These are phyloP conservation scores for Puccinia novopanici DNA, from an alignment of 1,284 basidiomycete species.

Conservation along the genomic window DNA sequence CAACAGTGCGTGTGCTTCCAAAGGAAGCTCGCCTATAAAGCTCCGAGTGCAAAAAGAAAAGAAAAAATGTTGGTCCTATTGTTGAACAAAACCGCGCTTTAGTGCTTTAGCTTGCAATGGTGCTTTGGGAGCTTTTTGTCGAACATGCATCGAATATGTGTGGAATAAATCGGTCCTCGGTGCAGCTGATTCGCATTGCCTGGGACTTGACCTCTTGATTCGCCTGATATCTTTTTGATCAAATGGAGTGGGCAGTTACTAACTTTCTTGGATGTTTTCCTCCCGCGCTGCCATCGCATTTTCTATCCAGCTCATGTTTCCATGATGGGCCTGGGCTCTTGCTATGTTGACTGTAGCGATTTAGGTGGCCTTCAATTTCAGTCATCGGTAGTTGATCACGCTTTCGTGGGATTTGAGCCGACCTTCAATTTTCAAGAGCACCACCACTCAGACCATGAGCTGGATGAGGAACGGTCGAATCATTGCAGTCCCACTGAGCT, in stretches of 20 bases:
- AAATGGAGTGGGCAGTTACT: not conserved
- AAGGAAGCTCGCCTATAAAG: not conserved
- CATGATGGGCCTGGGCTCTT: conserved; percentile 23
- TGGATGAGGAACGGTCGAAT: conserved; percentile 34
- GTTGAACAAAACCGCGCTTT: not conserved
- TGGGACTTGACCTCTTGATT: not conserved
- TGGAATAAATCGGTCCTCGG: not conserved
- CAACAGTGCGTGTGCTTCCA: not conserved
- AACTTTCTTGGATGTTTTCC: not conserved
- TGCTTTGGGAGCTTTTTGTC: no score
- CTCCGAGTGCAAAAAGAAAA: not conserved
- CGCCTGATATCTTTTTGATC: not conserved
- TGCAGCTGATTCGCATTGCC: not conserved
- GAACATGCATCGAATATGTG: not conserved
- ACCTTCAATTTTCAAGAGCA: conserved; percentile 34
- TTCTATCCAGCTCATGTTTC: conserved; percentile 15
- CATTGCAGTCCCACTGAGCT: conserved; percentile 9
- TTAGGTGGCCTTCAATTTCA: conserved; percentile 27
- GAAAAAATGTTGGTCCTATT: not conserved
- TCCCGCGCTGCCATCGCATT: not conserved
- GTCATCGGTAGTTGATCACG: conserved; percentile 38
- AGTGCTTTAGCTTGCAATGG: not conserved
- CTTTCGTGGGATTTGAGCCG: conserved; percentile 33
- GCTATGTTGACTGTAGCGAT: conserved; percentile 25
- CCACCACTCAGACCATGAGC: conserved; percentile 33